Evolutionary conservation across 2,329 filamentous ascomycete species (phyloP).

Genomic region (Pestalotiopsis sp.): DNA sequence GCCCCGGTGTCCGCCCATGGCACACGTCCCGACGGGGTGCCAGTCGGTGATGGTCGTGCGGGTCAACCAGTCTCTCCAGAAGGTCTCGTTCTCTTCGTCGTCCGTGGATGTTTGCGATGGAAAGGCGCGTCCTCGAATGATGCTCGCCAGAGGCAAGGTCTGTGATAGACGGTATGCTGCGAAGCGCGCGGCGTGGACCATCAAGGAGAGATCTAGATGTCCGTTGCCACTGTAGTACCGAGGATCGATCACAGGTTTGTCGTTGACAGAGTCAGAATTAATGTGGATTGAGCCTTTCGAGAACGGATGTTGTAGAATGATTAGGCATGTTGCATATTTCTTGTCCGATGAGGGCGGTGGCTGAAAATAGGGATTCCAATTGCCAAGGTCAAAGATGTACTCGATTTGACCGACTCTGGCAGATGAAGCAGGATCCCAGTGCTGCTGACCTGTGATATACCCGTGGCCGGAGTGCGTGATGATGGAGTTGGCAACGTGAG

Average conservation of each 20-base stretch:
- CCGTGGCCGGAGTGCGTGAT: constrained; percentile 23
- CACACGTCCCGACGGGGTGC: constrained; percentile 35
- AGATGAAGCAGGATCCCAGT: constrained; percentile 26
- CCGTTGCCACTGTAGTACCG: constrained; percentile 41
- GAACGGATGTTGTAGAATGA: constrained; percentile 53
- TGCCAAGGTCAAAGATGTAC: constrained; percentile 49
- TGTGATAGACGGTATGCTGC: constrained; percentile 34
- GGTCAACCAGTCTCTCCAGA: constrained; percentile 35
- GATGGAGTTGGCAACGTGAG: constrained; percentile 20
- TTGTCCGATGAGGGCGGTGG: constrained; percentile 30
- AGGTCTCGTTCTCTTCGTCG: constrained; percentile 21
- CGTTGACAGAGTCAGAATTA: constrained; percentile 7
- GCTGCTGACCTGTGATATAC: constrained; percentile 29
- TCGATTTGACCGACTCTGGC: constrained; percentile 44
- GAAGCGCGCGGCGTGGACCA: constrained; percentile 41
- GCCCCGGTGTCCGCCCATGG: constrained; percentile 36
- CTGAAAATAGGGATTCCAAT: constrained; percentile 41
- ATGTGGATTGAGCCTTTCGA: constrained; percentile 50
- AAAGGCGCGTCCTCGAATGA: constrained; percentile 31
- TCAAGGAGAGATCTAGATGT: constrained; percentile 40
- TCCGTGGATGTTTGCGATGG: constrained; percentile 14
- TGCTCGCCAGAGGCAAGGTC: constrained; percentile 35
- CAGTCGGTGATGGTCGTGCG: constrained; percentile 35
- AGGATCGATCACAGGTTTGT: constrained; percentile 40
- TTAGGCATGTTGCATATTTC: constrained; percentile 48